Evolutionary conservation across 371 early-diverging fungal genomes (phyloP).

Genomic region (Rhizomucor pusillus): DNA sequence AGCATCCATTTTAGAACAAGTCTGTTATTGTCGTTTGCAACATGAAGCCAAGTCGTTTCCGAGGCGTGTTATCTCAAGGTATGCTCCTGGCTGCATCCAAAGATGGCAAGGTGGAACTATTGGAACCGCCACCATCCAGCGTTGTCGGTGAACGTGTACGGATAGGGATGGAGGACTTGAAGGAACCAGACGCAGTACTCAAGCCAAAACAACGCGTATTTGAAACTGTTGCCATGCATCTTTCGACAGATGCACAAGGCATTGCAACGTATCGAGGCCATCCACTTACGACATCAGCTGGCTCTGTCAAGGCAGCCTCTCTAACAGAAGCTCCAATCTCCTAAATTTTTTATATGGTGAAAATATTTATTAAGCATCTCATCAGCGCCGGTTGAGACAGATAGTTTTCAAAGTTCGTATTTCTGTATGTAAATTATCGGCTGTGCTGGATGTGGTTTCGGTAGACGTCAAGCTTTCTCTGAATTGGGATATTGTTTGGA

Average conservation of each 20-base stretch:
- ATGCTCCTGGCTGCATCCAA: conserved; percentile 55
- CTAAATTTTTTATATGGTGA: too few relatives aligned
- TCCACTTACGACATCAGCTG: conserved; percentile 42
- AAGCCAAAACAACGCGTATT: conserved; percentile 60
- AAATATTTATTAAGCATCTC: too few relatives aligned
- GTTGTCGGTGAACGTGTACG: conserved; percentile 47
- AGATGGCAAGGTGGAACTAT: conserved; percentile 29
- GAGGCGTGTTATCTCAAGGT: conserved; percentile 58
- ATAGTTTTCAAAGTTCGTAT: too few relatives aligned
- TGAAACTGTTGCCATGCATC: conserved; percentile 38
- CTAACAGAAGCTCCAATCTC: too few relatives aligned
- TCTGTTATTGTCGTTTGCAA: conserved; percentile 57
- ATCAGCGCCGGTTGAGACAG: too few relatives aligned
- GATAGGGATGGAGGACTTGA: conserved; percentile 13
- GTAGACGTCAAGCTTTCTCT: too few relatives aligned
- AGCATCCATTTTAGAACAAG: conserved; percentile 21
- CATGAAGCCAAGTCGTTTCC: conserved; percentile 59
- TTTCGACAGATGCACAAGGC: conserved; percentile 39
- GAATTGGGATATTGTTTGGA: too few relatives aligned
- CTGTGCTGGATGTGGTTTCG: too few relatives aligned
- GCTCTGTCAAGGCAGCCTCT: conserved; percentile 20
- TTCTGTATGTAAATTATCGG: too few relatives aligned
- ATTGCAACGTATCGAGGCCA: conserved; percentile 51
- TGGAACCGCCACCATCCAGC: conserved; percentile 42
- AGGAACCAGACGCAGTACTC: conserved; percentile 31